Evolutionary conservation across 495 filamentous ascomycete species (phyloP), one percentile per base, ranked within the genome.

Genomic region (Sordaria brevicollis): DNA sequence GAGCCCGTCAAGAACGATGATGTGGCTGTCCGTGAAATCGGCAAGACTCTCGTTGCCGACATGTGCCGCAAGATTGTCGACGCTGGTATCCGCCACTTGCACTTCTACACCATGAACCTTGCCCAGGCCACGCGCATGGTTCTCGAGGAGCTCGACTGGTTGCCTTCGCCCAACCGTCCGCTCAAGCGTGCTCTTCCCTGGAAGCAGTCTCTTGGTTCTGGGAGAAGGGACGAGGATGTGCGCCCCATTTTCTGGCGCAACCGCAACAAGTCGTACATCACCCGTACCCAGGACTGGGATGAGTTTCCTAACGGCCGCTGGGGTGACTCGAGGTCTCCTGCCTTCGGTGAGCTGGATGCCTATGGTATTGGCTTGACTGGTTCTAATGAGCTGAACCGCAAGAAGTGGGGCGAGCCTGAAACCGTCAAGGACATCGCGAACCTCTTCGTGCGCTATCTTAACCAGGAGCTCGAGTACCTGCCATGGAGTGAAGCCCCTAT

Each of bases 21-120:
- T 81, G 89, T 90, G 25, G 92, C 91, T 37, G 96, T 98, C 65
- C 87, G 94, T 73, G 92, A 97, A 68, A 89, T 96, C 67, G 95
- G 96, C 31, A 94, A 94, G 76, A 89, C 84, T 21, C 81, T 99
- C 36, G 89, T 99, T n/a, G 93, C 93, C 35, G 89, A 96, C 68
- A 89, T 99, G 89, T 98, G 96, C 79, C 87, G 89, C 54, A 90
- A 89, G 79, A 88, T 98, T 57, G 81, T 97, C 65, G 85, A 88
- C 41, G 87, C 89, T 19, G 95, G 94, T 19, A 92, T 97, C 72
- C 86, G 89, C 71, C 92, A 97, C 73, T 80, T 99, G 71, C 96
- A 99, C 80, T 99, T 99, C 81, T 99, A 99, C 80, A 99, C 96
- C 65, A 99, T 99, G 96, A 99, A 99, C 81, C 85, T 99, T 13